Percentiles rank a stretch among this genome's conserved stretches.
Evolutionary conservation across 164 flowering plant genomes (phyloP).

Genomic region (Nymphaea colorata): DNA sequence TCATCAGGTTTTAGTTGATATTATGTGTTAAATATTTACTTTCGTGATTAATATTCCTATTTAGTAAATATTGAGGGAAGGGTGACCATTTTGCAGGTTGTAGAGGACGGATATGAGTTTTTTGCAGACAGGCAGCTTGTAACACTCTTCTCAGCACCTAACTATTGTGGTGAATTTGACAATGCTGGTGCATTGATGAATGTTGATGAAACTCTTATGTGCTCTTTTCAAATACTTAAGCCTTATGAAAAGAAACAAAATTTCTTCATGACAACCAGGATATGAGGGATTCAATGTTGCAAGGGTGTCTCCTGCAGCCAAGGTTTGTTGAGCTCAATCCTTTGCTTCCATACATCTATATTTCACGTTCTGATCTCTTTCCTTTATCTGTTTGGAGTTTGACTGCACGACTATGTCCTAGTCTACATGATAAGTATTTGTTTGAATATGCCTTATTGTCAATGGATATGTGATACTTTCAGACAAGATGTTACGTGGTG

Average conservation of each 20-base stretch:
- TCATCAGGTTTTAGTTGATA: constrained; percentile 41
- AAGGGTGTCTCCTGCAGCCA: too few species aligned
- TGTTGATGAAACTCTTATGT: constrained; percentile 76
- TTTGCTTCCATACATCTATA: too few species aligned
- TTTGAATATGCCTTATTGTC: too few species aligned
- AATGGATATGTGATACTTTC: too few species aligned
- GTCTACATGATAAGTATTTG: too few species aligned
- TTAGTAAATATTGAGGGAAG: background rate
- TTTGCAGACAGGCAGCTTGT: constrained; percentile 73
- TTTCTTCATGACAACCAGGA: constrained; percentile 5
- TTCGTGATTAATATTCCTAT: background rate
- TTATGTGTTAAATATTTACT: background rate
- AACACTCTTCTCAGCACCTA: constrained; percentile 78
- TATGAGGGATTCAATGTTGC: too few species aligned
- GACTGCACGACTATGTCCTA: too few species aligned
- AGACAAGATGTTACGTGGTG: too few species aligned
- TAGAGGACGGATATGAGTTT: constrained; percentile 88
- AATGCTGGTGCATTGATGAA: constrained; percentile 94
- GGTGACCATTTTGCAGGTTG: constrained; percentile 42
- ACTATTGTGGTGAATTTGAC: constrained; percentile 84
- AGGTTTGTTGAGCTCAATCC: too few species aligned
- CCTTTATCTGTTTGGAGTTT: too few species aligned
- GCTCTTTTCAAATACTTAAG: constrained; percentile 77
- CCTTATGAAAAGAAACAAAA: constrained; percentile 46
- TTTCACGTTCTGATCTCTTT: too few species aligned